A percentile compares a stretch with the other conserved stretches of the same genome.
phyloP scores from a whole-genome alignment of 2,329 filamentous ascomycete genomes.

The Torrubiella hemipterigena region DNA sequence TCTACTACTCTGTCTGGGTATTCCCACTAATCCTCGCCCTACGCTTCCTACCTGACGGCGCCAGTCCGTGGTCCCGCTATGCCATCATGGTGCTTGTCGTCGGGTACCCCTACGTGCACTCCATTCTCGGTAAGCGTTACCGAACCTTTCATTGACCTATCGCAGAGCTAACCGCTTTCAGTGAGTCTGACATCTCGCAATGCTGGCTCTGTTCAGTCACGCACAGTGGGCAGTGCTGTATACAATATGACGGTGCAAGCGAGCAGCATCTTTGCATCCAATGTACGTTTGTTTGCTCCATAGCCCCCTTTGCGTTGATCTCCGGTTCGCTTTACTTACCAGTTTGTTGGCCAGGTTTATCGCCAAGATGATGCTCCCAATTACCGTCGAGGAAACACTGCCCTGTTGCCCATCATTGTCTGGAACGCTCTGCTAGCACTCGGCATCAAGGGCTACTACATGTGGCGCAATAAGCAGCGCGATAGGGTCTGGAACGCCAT shows the following conservation, averaged over 20 bases:
- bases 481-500: slow-evolving; percentile 31
- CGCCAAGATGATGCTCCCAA: slow-evolving; percentile 13
- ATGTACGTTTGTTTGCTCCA: slow-evolving; percentile 9
- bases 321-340: not conserved
- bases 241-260: slow-evolving; percentile 46
- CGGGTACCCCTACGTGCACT: slow-evolving; percentile 20
- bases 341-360: slow-evolving; percentile 16
- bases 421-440: slow-evolving; percentile 19
- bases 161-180: not conserved
- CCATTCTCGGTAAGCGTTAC: slow-evolving; percentile 17
- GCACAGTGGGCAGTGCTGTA: slow-evolving; percentile 50
- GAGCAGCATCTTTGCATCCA: slow-evolving; percentile 26
- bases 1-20: slow-evolving; percentile 7
- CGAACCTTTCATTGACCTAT: too few relatives aligned
- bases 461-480: slow-evolving; percentile 20
- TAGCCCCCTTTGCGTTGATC: too few relatives aligned
- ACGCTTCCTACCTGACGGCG: slow-evolving; percentile 13
- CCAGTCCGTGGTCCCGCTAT: slow-evolving; percentile 17
- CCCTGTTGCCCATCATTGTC: slow-evolving; percentile 35
- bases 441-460: slow-evolving; percentile 19
- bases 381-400: slow-evolving; percentile 35
- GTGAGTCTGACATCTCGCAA: slow-evolving; percentile 26
- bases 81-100: slow-evolving; percentile 17
- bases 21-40: slow-evolving; percentile 12
- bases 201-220: slow-evolving; percentile 45